A percentile compares a stretch with the other conserved stretches of the same genome.
Evolutionary conservation across 345 rosid species (phyloP).

Genomic region (Cardiospermum halicacabum): DNA sequence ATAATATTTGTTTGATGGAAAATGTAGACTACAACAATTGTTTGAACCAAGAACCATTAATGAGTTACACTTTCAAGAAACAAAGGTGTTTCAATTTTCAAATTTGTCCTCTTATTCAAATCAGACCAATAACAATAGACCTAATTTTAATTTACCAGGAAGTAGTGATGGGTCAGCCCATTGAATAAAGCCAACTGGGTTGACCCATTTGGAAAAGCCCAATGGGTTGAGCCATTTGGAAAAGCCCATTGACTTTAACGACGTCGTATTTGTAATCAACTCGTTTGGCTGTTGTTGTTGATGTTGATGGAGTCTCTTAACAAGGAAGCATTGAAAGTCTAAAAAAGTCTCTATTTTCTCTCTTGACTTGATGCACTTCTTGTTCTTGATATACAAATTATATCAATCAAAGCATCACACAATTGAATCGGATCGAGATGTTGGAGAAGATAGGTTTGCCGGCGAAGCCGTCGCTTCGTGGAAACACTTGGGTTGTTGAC

Average conservation of each 20-base stretch:
- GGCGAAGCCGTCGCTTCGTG: slow-evolving; percentile 75
- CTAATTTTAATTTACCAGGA: too few species aligned
- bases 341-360: background rate
- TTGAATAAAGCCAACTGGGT: too few species aligned
- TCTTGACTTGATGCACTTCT: background rate
- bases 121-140: too few species aligned
- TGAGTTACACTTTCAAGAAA: background rate
- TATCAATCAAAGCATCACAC: too few species aligned
- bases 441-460: slow-evolving; percentile 95
- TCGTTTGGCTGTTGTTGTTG: too few species aligned
- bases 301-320: too few species aligned
- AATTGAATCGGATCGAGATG: slow-evolving; percentile 27
- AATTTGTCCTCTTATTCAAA: background rate
- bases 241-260: too few species aligned
- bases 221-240: too few species aligned
- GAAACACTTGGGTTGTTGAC: slow-evolving; percentile 78
- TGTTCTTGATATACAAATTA: background rate
- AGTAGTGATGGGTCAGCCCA: too few species aligned
- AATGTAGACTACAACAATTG: slow-evolving; percentile 15
- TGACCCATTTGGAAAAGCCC: too few species aligned
- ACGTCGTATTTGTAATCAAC: too few species aligned
- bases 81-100: background rate
- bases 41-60: slow-evolving; percentile 26
- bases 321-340: too few species aligned
- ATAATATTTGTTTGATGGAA: background rate